Evolutionary conservation across 2,329 filamentous ascomycete genomes (phyloP).

Genomic region (Neonectria hederae): DNA sequence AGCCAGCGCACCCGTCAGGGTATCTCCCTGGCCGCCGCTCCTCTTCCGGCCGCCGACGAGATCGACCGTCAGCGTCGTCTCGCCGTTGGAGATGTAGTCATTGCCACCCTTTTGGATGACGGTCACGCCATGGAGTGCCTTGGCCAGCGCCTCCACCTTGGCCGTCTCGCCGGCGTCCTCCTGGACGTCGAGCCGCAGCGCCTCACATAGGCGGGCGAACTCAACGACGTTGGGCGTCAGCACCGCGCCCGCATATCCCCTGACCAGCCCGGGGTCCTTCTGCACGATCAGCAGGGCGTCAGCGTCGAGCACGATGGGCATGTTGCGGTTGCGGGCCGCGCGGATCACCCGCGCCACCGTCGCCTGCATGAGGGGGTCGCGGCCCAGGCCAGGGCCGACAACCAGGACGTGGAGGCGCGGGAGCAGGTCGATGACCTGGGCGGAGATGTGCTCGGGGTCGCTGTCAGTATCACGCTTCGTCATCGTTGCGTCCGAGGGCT

Average conservation of each 20-base stretch:
- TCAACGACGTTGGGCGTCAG: slow-evolving; percentile 96
- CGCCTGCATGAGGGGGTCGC: slow-evolving; percentile 89
- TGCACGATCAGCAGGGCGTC: slow-evolving; percentile 86
- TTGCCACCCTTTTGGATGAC: slow-evolving; percentile 87
- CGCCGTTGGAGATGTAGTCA: slow-evolving; percentile 86
- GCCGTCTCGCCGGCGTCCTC: slow-evolving; percentile 50
- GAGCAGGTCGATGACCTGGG: slow-evolving; percentile 80
- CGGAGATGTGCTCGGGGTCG: slow-evolving; percentile 69
- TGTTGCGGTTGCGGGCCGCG: slow-evolving; percentile 74
- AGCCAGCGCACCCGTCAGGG: slow-evolving; percentile 86
- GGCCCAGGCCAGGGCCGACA: slow-evolving; percentile 89
- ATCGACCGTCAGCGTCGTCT: slow-evolving; percentile 78
- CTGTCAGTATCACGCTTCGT: slow-evolving; percentile 51
- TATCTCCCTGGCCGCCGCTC: slow-evolving; percentile 95
- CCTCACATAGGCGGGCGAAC: slow-evolving; percentile 83
- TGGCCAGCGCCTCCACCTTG: slow-evolving; percentile 73
- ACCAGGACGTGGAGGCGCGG: slow-evolving; percentile 90
- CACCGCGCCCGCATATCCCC: slow-evolving; percentile 84
- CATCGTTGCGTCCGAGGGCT: slow-evolving; percentile 53
- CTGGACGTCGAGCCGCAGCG: slow-evolving; percentile 71
- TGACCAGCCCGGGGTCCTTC: slow-evolving; percentile 77
- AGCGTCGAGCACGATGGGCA: slow-evolving; percentile 90
- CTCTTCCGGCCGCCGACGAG: slow-evolving; percentile 85
- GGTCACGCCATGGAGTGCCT: slow-evolving; percentile 84
- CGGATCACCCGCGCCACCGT: slow-evolving; percentile 82